phyloP scores from a whole-genome alignment of 176 grass and related monocot genomes.

The Poa annua region DNA sequence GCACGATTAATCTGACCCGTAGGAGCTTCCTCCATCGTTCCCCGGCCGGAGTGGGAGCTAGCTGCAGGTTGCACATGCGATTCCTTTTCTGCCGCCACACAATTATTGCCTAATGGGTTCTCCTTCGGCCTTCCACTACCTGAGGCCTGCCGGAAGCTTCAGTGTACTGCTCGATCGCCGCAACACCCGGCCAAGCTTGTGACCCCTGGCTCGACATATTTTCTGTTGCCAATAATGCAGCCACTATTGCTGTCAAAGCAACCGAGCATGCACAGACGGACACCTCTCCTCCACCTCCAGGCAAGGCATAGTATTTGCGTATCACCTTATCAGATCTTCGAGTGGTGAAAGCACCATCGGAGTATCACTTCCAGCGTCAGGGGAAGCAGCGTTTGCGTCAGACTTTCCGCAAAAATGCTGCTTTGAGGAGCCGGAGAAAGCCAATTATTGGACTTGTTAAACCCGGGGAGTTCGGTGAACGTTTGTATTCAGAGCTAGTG shows the following conservation, averaged over 20 bases:
- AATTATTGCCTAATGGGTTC: conserved; percentile 50
- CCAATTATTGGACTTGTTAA: conserved; percentile 49
- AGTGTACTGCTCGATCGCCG: neutral
- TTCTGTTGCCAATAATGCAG: conserved; percentile 49
- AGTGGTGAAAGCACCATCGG: conserved; percentile 48
- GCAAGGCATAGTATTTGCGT: conserved; percentile 23
- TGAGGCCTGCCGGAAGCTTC: neutral
- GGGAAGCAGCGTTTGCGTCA: conserved; percentile 18
- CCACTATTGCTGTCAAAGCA: conserved; percentile 18
- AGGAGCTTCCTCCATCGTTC: neutral
- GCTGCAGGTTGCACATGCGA: neutral
- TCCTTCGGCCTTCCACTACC: conserved; percentile 44
- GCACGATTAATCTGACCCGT: conserved; percentile 28
- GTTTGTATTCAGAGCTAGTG: conserved; percentile 14
- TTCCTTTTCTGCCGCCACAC: neutral
- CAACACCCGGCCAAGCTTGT: neutral
- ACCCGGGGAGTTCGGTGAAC: conserved; percentile 21
- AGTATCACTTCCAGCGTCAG: conserved; percentile 45
- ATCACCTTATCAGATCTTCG: conserved; percentile 41
- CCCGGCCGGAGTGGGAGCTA: neutral
- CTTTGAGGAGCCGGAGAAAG: conserved; percentile 31
- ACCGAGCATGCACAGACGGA: neutral
- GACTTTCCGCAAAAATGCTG: conserved; percentile 16
- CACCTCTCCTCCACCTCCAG: neutral
- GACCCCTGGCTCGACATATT: conserved; percentile 25